Base-by-base conservation (phyloP, 2,329 filamentous ascomycete genomes). In the Tolypocladium endophyticum region DNA sequence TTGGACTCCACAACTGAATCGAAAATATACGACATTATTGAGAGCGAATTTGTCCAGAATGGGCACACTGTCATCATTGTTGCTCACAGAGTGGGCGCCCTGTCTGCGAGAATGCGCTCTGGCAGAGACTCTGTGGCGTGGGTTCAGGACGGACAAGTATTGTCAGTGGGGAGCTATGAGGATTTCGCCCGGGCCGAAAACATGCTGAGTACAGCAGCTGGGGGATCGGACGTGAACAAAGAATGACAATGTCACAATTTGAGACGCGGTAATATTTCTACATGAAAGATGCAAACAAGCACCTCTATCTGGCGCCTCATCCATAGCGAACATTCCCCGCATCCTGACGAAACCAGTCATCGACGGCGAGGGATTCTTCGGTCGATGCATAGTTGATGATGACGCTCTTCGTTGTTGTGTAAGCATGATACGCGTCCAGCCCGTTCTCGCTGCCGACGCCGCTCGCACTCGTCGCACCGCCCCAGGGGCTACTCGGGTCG, bases 391-490 rank as follows among this genome's bases (percentile, higher is more conserved):
- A 90, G 68, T 88, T 90, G 62, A 90, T 80, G 36, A 88, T 82
- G 0, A 83, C 87, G 67, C 86, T 88, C 74, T 87, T 88, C 16
- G 79, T 79, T 38, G 68, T 81, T 0, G 83, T 84, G 64, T 85
- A 86, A 0, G 79, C 78, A 56, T 81, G 75, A 65, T 82, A 86
- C 0, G 85, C 83, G 66, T 87, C 87, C 0, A 85, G 65, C 0
- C 87, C 87, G 66, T 90, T 90, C 75, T 91, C 88, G 61, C 86
- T 89, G 1, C 87, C 87, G 0, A 90, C 80, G 1, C 87, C 87
- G 64, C 83, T 86, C 1, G 81, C 78, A 41, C 75, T 76, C 64
- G 85, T 84, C 36, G 82, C 76, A 1, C 87, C 85, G 33, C 87
- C 87, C 87, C 87, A 87, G 0, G 87, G 85, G 61, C 85, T 86